These are phyloP conservation scores for Murraya paniculata DNA, from an alignment of 345 rosid genomes.

Conservation along the genomic window DNA sequence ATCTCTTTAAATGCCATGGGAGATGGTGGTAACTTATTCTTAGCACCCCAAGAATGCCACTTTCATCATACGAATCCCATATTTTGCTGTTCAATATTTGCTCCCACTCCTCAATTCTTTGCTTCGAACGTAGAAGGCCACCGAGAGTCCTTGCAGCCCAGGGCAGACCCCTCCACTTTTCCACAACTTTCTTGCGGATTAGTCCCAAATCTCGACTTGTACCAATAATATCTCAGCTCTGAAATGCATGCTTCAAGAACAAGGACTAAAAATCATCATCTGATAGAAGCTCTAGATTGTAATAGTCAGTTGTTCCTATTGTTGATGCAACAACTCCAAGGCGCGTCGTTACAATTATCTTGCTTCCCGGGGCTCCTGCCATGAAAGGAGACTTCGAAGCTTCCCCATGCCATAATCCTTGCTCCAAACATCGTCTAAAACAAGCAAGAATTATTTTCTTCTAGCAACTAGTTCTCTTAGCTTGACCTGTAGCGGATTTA, in stretches of 20 bases:
- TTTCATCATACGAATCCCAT: neutral
- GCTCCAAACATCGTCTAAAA: slow-evolving; percentile 5
- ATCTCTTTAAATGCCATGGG: slow-evolving; percentile 26
- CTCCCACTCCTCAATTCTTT: neutral
- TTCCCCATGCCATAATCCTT: neutral
- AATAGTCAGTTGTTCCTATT: fast-evolving
- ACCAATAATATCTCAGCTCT: neutral
- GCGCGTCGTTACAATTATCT: neutral
- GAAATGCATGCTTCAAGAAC: neutral
- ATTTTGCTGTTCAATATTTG: neutral
- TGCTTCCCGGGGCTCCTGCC: neutral
- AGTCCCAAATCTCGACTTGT: fast-evolving
- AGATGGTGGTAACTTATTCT: slow-evolving; percentile 13
- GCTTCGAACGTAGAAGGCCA: neutral
- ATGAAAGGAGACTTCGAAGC: neutral
- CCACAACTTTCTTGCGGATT: neutral
- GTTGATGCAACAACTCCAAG: neutral
- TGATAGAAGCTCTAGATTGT: fast-evolving
- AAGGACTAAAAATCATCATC: neutral
- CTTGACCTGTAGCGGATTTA: neutral
- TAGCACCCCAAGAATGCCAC: neutral
- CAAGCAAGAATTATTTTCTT: neutral
- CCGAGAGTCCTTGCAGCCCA: neutral
- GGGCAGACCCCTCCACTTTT: neutral
- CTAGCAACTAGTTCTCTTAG: neutral